phyloP scores from a whole-genome alignment of 192 early-diverging fungal genomes.

The Backusella australiensis region DNA sequence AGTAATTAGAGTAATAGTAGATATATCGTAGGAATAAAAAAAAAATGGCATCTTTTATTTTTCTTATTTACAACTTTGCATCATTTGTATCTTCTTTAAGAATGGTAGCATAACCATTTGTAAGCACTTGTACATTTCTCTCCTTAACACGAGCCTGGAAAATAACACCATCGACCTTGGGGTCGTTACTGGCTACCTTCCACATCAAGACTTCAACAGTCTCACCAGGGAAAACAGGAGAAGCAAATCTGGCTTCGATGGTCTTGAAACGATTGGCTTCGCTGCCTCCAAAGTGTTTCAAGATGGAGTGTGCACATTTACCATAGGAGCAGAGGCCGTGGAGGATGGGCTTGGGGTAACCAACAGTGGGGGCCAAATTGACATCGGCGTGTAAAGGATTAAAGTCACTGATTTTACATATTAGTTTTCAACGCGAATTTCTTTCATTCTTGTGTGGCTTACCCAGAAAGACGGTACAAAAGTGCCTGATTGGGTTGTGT shows the following conservation, averaged over 20 bases:
- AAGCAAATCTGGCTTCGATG: constrained; percentile 65
- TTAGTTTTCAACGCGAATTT: not conserved
- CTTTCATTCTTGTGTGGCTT: not conserved
- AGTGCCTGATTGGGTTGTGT: constrained; percentile 59
- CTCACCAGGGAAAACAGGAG: constrained; percentile 73
- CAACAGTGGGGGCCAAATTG: constrained; percentile 58
- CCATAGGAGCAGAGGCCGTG: constrained; percentile 72
- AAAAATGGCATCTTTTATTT: not conserved
- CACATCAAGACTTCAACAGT: constrained; percentile 68
- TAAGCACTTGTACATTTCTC: constrained; percentile 57
- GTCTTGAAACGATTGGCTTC: constrained; percentile 56
- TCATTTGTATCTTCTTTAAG: constrained; percentile 7
- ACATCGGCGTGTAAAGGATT: constrained; percentile 78
- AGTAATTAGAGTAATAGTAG: not conserved
- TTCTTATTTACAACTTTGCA: constrained; percentile 12
- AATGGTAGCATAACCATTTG: constrained; percentile 53
- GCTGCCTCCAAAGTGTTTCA: constrained; percentile 52
- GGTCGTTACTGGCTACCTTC: constrained; percentile 49
- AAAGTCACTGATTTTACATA: constrained; percentile 52
- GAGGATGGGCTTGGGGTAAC: constrained; percentile 70
- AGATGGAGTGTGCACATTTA: constrained; percentile 53
- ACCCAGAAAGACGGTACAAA: constrained; percentile 73
- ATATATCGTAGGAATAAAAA: not conserved
- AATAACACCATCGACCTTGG: constrained; percentile 48
- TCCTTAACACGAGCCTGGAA: constrained; percentile 60